Evolutionary conservation across 1,284 basidiomycete species (phyloP), one percentile per base, ranked within the genome.

Genomic region (Trichosporon sp.): DNA sequence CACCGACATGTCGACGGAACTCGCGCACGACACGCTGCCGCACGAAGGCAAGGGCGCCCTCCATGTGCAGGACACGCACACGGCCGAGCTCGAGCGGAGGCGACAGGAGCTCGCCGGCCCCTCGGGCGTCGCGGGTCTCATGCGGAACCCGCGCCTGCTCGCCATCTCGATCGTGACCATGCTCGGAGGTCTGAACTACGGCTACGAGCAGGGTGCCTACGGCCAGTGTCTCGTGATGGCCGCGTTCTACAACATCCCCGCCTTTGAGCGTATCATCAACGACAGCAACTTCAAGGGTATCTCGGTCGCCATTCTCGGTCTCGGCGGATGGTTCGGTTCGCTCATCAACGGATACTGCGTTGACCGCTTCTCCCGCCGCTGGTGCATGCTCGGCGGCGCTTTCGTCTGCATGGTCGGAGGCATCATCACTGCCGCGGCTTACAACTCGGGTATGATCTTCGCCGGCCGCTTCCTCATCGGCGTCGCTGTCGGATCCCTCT

Each of bases 401-500:
- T 10, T 66, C 23, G n/a, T 72, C 16, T 69, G 65, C 46, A 52
- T 72, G 33, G 19, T 72, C 25, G 69, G 71, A 25, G 60, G 65
- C 9, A 63, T 66, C 58, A 34, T 70, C 52, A 69, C 69, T 4
- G 60, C 70, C 13, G 68, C 60, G 2, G 68, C 69, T 29, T 32
- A 56, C 27, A 68, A 66, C 60, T 16, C 69, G 21, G 63, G 66
- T 16, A 65, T 66, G 61, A 69, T 71, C 56, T 65, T 68, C 27
- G 66, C 66, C 3, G 68, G 68, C 2, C 65, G 70, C 25, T 71
- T 71, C 65, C 65, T 69, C 58, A 71, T 68, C 25, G 70, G 70
- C 54, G 56, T 71, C 19, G 66, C 68, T 37, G 86, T 91, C 49
- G 89, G 89, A 29, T 88, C 87, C 0, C 83, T 90, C 5, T 87